Evolutionary conservation across 805 yeast species (phyloP), one percentile per base, ranked within the genome.

Genomic region (Nakazawaea ernobii): DNA sequence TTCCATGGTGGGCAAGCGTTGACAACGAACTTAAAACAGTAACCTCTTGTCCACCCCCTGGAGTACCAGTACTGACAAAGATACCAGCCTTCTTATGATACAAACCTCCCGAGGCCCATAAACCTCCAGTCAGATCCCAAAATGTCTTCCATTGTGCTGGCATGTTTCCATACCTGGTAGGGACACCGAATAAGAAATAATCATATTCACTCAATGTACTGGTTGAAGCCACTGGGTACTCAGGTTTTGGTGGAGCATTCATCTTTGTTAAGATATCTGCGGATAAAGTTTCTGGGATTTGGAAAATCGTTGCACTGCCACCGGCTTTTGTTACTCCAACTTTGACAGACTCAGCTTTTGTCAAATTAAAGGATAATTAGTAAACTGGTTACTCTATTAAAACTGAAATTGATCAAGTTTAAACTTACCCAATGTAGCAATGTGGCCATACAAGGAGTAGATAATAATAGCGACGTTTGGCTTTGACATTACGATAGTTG

Each of bases 401-500:
- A 8, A 29, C 14, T 9, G 20, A 11, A 20, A 20, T 20, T 29
- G 15, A 24, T 13, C 2, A 27, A 3, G 32, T 13, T 3, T 14
- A 26, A 3, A 30, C 43, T 6, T 39, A 45, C 43, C 48, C 58
- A 86, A 59, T 40, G 71, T 68, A 55, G 81, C 80, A 55, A 84
- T 69, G 68, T 89, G 96, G 53, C 90, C 90, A 71, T 86, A 88
- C 56, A 84, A 62, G 32, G 96, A 82, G 76, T 88, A 90, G 47
- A 74, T 71, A 50, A 82, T 73, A 58, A 82, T 70, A 52, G 55
- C 55, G 17, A 46, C 48, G 35, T 45, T 52, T 26, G 49, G 48
- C 35, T 24, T 24, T 10, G 33, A n/a, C 43, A 40, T 40, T 20
- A 8, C 27, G 13, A 13, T 7, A 27, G 48, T 35, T 5, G 17